phyloP scores from a whole-genome alignment of 2,329 filamentous ascomycete species.

The Cercospora sp. region DNA sequence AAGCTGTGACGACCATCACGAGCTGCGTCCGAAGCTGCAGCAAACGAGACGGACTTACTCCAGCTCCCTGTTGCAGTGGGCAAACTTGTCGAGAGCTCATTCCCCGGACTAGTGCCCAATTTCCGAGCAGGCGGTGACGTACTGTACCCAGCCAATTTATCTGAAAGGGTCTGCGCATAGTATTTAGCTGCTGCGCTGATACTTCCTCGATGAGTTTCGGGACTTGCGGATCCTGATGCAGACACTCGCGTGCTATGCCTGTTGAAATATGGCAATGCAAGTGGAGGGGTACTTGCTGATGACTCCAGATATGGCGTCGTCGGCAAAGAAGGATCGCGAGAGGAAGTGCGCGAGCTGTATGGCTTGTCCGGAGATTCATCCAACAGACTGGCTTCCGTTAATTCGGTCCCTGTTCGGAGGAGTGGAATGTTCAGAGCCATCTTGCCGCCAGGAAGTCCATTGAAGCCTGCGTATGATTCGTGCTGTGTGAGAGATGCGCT shows the following conservation, averaged over 20 bases:
- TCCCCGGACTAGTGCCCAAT: conserved; percentile 32
- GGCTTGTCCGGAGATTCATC: conserved; percentile 26
- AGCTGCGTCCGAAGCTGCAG: conserved; percentile 38
- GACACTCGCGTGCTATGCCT: conserved; percentile 30
- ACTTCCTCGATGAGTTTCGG: conserved; percentile 38
- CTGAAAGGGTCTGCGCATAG: conserved; percentile 40
- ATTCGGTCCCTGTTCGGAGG: conserved; percentile 21
- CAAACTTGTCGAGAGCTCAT: conserved; percentile 36
- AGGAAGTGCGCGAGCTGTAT: conserved; percentile 28
- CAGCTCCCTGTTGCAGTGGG: conserved; percentile 46
- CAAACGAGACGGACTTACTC: conserved; percentile 44
- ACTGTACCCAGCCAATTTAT: conserved; percentile 37
- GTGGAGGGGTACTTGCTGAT: conserved; percentile 34
- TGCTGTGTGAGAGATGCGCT: not conserved
- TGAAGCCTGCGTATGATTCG: not conserved
- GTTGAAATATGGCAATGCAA: conserved; percentile 28
- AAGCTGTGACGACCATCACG: conserved; percentile 38
- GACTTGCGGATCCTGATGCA: conserved; percentile 36
- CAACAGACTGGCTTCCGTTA: conserved; percentile 12
- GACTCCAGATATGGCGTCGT: conserved; percentile 36
- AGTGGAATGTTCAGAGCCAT: conserved; percentile 18
- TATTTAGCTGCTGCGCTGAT: conserved; percentile 38
- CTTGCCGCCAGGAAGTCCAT: not conserved
- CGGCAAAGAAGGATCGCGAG: conserved; percentile 34
- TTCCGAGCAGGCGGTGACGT: conserved; percentile 36